phyloP scores from a whole-genome alignment of 1,284 basidiomycete genomes.

The Cronartium quercuum region DNA sequence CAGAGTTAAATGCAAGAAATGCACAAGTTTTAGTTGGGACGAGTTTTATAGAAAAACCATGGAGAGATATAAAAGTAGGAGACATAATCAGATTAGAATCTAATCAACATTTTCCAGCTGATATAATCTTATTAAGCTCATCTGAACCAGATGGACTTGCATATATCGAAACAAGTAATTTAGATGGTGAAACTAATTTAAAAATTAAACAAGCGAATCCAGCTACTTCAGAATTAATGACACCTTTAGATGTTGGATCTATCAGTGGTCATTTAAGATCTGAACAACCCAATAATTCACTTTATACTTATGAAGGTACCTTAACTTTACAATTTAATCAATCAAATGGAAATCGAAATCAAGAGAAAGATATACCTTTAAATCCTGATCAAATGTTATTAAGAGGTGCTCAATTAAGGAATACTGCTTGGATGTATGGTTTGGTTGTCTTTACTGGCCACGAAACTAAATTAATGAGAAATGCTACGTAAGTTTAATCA shows the following conservation, averaged over 20 bases:
- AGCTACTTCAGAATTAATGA: constrained; percentile 69
- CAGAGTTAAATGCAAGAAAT: constrained; percentile 77
- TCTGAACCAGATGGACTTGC: constrained; percentile 75
- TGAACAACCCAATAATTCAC: constrained; percentile 93
- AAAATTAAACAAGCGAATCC: constrained; percentile 96
- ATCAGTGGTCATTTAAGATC: constrained; percentile 79
- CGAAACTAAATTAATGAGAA: constrained; percentile 97
- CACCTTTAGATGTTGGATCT: constrained; percentile 65
- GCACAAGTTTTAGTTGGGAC: constrained; percentile 66
- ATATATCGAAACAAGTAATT: constrained; percentile 86
- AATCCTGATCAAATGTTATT: constrained; percentile 92
- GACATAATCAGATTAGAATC: constrained; percentile 85
- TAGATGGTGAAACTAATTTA: constrained; percentile 98
- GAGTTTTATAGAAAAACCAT: constrained; percentile 69
- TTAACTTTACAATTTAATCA: constrained; percentile 44
- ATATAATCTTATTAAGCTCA: constrained; percentile 77
- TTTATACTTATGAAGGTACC: constrained; percentile 87
- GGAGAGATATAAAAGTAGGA: constrained; percentile 84
- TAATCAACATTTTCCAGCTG: constrained; percentile 93
- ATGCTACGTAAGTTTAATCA: constrained; percentile 56
- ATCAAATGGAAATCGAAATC: constrained; percentile 44
- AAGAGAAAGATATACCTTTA: constrained; percentile 72
- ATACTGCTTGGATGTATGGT: constrained; percentile 95
- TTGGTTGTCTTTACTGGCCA: constrained; percentile 92
- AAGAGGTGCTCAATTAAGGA: constrained; percentile 89